Conservation (phyloP, 108 stramenopile species). For the Schizochytrium sp. region DNA sequence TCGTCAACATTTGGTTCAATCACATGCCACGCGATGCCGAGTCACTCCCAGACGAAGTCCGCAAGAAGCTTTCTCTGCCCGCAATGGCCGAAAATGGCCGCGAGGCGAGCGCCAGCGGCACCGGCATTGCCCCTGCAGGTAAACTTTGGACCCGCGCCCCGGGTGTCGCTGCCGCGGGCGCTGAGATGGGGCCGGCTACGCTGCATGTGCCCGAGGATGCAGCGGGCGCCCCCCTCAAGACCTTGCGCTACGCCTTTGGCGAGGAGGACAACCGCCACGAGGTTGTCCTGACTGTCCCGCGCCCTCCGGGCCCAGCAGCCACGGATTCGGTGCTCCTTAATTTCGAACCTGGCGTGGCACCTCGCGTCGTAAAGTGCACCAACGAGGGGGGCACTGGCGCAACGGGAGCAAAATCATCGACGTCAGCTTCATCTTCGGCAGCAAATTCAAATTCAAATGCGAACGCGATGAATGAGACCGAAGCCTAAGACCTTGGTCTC, state of each 20-base stretch:
- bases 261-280: neutral
- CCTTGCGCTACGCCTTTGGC: neutral
- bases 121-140: neutral
- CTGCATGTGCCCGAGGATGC: neutral
- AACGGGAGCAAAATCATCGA: neutral
- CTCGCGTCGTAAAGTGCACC: neutral
- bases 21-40: slow-evolving; percentile 29
- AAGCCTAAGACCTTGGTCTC: no score
- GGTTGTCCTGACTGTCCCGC: neutral
- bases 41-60: neutral
- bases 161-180: neutral
- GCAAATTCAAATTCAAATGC: no score
- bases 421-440: neutral
- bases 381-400: neutral
- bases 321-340: neutral
- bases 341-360: neutral
- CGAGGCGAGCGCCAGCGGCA: neutral
- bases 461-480: no score
- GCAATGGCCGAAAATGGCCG: no score
- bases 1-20: slow-evolving; percentile 75
- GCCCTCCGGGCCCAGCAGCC: neutral
- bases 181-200: neutral
- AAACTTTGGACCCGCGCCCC: neutral
- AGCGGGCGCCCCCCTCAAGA: neutral
- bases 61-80: neutral